Evolutionary conservation across 768 basidiomycete genomes (phyloP), one percentile per base, ranked within the genome.

Genomic region (Ramaria sp.): DNA sequence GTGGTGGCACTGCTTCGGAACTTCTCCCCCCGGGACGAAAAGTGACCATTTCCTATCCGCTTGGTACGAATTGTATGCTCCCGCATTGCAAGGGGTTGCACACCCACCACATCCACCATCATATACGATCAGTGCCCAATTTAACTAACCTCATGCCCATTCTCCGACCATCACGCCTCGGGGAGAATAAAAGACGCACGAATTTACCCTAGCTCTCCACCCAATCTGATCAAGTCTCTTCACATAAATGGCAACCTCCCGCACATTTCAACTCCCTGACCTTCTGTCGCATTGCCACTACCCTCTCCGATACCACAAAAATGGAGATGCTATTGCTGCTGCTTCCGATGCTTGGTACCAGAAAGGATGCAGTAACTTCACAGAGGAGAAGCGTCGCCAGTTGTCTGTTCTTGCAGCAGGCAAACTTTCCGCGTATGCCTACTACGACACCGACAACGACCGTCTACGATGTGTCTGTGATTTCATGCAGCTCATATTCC

Each of bases 401-500:
- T 75, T 86, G 53, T 73, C 74, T 63, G 81, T 78, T 31, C 73
- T 85, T 54, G 79, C 83, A 60, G 81, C 81, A 15, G 82, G 84
- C 46, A 80, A 82, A 60, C 78, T 88, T 60, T 79, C 82, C 34
- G 82, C 82, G 2, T 77, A 72, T 64, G 83, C 80, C 66, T 87
- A 86, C 65, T 75, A 79, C 57, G 75, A 75, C 24, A 71, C 78
- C 24, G 69, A 78, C 19, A 66, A 72, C 45, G 77, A 79, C 59
- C 78, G 80, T 51, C 76, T 88, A 38, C 79, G 81, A 31, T 77
- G 83, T 59, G 76, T 82, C 59, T 78, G 79, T 2, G 85, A 88
- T 68, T 86, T 84, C 63, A 78, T 87, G 80, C 70, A 68, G 59
- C 73, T 68, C 63, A 61, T 73, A 41, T 75, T 76, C 46, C 71